Base-by-base conservation (phyloP, 2,329 filamentous ascomycete species). In the Magnaporthiopsis incrustans region DNA sequence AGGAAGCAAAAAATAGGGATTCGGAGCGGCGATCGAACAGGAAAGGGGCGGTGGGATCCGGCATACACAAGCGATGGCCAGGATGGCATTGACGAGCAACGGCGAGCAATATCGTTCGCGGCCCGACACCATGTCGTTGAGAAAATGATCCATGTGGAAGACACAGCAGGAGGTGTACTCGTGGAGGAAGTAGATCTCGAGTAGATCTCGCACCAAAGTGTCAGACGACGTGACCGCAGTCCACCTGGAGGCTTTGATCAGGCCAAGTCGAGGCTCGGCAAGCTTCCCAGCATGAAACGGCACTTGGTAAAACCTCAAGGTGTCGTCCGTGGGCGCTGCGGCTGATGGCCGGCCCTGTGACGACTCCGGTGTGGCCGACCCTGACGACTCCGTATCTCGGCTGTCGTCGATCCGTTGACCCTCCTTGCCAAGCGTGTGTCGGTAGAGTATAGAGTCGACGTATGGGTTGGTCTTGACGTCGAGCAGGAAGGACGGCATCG, bases 141-240 rank as follows among this genome's bases (percentile, higher is more conserved):
- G 64, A 35, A 79, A 77, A 1, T 68, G 69, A 32, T 77, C 75
- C 65, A 77, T 78, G 3, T 79, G 76, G 32, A 79, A 76, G 0
- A 69, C 68, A 0, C 73, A 68, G 0, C 72, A 72, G 67, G 72
- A 76, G 3, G 73, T 72, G 44, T 77, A 76, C 50, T 79, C 76
- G 65, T 73, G 74, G 1, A 71, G 70, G 63, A 81, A 88, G 76
- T 91, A 93, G 61, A 90, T 85, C 74, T 94, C 89, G 75, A 92
- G 82, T 53, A 94, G 73, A 68, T 72, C 71, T 33, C 72, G 69
- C 70, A 78, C 73, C 10, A 79, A 68, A 0, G 25, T 63, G 56
- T 79, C 71, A 33, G 79, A 72, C 7, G 67, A 63, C 56, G 71
- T 73, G 3, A 78, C 73, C 0, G 64, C 63, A 0, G 77, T 79